phyloP scores from a whole-genome alignment of 2,329 filamentous ascomycete species.

The Diaporthe batatas region DNA sequence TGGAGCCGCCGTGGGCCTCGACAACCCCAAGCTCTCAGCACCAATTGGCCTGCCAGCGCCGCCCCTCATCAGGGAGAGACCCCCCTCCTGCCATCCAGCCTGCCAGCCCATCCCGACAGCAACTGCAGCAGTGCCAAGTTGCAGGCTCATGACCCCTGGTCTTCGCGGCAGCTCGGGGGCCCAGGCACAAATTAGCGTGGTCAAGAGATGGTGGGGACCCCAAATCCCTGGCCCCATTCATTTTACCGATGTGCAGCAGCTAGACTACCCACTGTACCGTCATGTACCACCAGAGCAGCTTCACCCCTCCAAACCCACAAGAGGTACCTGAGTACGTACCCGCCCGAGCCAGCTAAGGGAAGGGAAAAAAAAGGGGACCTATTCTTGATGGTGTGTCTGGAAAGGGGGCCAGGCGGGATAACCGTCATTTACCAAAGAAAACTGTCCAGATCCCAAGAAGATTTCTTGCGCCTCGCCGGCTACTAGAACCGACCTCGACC shows the following conservation, averaged over 20 bases:
- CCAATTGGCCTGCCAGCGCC: conserved; percentile 22
- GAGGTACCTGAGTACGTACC: conserved; percentile 28
- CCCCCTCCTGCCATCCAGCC: background rate
- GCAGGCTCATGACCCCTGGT: conserved; percentile 33
- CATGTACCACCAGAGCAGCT: conserved; percentile 18
- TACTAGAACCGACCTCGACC: conserved; percentile 30
- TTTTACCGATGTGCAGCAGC: conserved; percentile 36
- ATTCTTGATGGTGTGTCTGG: conserved; percentile 35
- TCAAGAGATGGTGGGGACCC: conserved; percentile 35
- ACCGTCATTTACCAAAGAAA: conserved; percentile 34
- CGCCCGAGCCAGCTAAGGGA: conserved; percentile 7
- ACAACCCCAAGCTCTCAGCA: conserved; percentile 16
- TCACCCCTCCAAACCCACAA: conserved; percentile 30
- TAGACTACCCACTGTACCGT: conserved; percentile 7
- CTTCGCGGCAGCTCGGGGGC: conserved; percentile 12
- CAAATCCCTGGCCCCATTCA: conserved; percentile 40
- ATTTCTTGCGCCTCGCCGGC: conserved; percentile 24
- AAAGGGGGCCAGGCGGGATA: conserved; percentile 29
- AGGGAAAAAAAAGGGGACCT: conserved; percentile 37
- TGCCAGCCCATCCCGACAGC: conserved; percentile 14
- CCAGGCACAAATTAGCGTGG: conserved; percentile 34
- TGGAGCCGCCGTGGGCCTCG: conserved; percentile 30
- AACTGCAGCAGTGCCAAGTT: conserved; percentile 29
- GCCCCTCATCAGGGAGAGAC: background rate
- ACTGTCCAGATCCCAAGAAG: conserved; percentile 34